These are phyloP conservation scores for Candida sithepensis DNA, from an alignment of 805 yeast genomes.

Conservation along the genomic window DNA sequence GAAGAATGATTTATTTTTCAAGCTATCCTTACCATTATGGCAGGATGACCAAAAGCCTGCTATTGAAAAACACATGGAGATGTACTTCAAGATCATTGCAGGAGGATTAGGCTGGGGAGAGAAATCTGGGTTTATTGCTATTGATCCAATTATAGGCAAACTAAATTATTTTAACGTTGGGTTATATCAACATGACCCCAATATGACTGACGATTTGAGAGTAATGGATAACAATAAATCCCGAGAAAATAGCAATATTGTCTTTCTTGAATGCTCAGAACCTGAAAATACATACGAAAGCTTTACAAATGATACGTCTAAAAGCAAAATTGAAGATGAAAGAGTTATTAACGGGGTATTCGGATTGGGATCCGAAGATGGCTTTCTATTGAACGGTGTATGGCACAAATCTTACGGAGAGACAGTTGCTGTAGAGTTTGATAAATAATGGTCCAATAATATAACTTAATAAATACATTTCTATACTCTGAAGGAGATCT, in stretches of 20 bases:
- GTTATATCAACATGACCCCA: conserved; percentile 18
- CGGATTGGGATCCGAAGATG: conserved; percentile 34
- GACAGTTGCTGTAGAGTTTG: conserved; percentile 4
- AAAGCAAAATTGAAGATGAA: conserved; percentile 3
- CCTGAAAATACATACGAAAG: conserved; percentile 10
- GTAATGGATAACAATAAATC: not conserved
- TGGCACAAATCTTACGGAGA: conserved; percentile 34
- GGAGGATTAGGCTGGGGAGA: conserved; percentile 81
- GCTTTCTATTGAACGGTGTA: conserved; percentile 27
- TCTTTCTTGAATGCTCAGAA: conserved; percentile 25
- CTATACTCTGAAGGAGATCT: too few relatives aligned
- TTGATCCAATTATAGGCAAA: conserved; percentile 52
- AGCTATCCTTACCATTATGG: conserved; percentile 8
- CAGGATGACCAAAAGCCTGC: conserved; percentile 1
- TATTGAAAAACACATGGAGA: conserved; percentile 12
- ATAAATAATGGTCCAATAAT: too few relatives aligned
- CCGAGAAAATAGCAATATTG: not conserved
- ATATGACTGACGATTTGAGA: not conserved
- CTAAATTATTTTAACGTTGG: conserved; percentile 19
- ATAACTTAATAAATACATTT: too few relatives aligned
- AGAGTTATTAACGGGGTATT: conserved; percentile 16
- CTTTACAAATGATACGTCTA: not conserved
- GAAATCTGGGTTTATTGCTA: conserved; percentile 59
- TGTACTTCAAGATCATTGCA: conserved; percentile 53
- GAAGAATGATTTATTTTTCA: conserved; percentile 22